Percentiles rank a stretch among this genome's conserved stretches.
Conservation (phyloP, 148 eudicot species). For the Linanthus parryae region DNA sequence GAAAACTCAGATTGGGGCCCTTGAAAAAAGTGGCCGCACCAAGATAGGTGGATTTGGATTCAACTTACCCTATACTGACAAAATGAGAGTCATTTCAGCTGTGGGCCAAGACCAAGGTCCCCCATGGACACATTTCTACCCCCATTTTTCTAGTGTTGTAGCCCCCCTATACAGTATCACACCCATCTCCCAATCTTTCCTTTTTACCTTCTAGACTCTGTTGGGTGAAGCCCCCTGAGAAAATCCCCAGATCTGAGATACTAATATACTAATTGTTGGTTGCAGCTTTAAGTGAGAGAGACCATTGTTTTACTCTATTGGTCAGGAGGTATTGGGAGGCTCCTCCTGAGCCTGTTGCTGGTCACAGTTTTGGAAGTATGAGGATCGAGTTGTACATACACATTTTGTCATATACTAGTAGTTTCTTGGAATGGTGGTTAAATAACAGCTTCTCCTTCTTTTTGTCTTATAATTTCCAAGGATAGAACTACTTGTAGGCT, state of each 20-base stretch:
- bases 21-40: neutral
- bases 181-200: neutral
- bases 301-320: conserved; percentile 3
- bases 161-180: no score
- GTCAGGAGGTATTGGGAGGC: conserved; percentile 6
- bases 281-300: conserved; percentile 11
- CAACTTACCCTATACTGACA: conserved; percentile 10
- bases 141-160: conserved; percentile 6
- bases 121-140: conserved; percentile 1
- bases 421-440: no score
- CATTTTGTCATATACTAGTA: no score
- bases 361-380: neutral
- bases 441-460: no score
- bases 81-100: conserved; percentile 1
- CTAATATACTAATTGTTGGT: neutral
- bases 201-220: neutral
- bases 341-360: conserved; percentile 6
- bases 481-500: no score
- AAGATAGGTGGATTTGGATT: neutral
- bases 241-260: conserved; percentile 3
- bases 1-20: conserved; percentile 12
- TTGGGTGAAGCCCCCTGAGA: conserved; percentile 8
- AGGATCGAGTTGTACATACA: no score
- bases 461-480: no score
- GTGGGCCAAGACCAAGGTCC: conserved; percentile 1